A percentile compares a stretch with the other conserved stretches of the same genome.
phyloP scores from a whole-genome alignment of 1,139 yeast genomes.

The Meyerozyma sp. region DNA sequence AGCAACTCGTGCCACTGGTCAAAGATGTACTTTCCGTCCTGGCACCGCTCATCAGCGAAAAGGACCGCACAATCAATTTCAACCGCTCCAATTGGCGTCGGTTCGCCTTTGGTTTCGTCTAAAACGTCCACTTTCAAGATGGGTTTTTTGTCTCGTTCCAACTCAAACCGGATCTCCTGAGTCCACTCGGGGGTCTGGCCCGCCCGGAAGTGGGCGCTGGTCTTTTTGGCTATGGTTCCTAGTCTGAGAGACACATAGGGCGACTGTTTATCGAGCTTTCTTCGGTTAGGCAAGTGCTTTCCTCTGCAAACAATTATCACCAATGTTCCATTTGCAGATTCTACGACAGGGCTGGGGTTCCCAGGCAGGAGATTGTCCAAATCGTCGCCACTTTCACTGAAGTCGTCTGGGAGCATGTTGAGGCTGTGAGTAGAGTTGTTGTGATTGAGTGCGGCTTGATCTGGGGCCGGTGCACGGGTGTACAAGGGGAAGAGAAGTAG shows the following conservation, averaged over 20 bases:
- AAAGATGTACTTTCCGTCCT: constrained; percentile 61
- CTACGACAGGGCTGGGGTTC: constrained; percentile 4
- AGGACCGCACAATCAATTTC: constrained; percentile 75
- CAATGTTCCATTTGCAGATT: constrained; percentile 42
- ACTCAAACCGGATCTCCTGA: constrained; percentile 64
- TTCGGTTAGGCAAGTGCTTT: constrained; percentile 73
- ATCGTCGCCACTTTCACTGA: neutral
- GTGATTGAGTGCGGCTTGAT: neutral
- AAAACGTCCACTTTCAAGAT: constrained; percentile 65
- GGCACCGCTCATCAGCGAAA: constrained; percentile 42
- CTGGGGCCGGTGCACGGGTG: neutral
- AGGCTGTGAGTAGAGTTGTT: neutral
- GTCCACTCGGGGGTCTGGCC: constrained; percentile 92
- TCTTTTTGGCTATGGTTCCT: constrained; percentile 75
- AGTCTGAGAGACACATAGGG: constrained; percentile 80
- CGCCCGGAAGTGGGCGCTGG: constrained; percentile 70
- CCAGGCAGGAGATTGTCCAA: neutral
- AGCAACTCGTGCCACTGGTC: constrained; percentile 80
- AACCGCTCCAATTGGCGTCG: constrained; percentile 79
- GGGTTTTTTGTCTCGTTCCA: constrained; percentile 60
- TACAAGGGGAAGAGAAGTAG: too few relatives aligned
- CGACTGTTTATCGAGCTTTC: constrained; percentile 82
- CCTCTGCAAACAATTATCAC: constrained; percentile 49
- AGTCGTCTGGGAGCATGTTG: neutral
- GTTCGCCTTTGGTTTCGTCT: constrained; percentile 83